These are phyloP conservation scores for Leccinum ochraceum DNA, from an alignment of 768 basidiomycete genomes.

Conservation along the genomic window DNA sequence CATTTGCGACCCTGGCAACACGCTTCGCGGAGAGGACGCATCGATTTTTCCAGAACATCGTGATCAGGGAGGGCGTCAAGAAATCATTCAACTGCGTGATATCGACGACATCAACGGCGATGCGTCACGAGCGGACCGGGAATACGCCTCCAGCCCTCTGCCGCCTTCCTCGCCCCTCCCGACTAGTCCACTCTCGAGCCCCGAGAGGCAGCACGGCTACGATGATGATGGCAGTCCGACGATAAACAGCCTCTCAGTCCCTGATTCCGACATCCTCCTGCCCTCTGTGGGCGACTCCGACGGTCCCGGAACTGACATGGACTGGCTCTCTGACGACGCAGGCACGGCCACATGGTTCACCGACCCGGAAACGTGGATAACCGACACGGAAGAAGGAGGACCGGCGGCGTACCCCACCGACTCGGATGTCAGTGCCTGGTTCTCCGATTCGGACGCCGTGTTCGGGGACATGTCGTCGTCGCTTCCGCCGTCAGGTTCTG, in stretches of 20 bases:
- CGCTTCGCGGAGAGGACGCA: slow-evolving; percentile 44
- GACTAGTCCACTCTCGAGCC: slow-evolving; percentile 46
- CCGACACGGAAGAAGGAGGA: slow-evolving; percentile 43
- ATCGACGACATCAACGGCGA: slow-evolving; percentile 13
- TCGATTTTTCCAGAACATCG: slow-evolving; percentile 34
- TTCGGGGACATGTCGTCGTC: slow-evolving; percentile 27
- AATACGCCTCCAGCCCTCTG: slow-evolving; percentile 45
- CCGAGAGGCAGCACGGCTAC: slow-evolving; percentile 6
- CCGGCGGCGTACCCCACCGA: slow-evolving; percentile 41
- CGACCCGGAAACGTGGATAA: slow-evolving; percentile 32
- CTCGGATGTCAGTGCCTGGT: slow-evolving; percentile 31
- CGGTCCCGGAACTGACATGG: background rate
- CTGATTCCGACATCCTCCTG: slow-evolving; percentile 17
- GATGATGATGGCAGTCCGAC: slow-evolving; percentile 21
- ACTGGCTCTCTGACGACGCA: slow-evolving; percentile 19
- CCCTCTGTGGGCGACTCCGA: slow-evolving; percentile 12
- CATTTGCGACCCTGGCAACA: slow-evolving; percentile 39
- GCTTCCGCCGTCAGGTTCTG: slow-evolving; percentile 15
- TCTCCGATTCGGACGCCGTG: slow-evolving; percentile 34
- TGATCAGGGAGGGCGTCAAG: background rate
- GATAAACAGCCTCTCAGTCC: slow-evolving; percentile 5
- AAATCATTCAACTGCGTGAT: slow-evolving; percentile 19
- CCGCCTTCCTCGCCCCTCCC: slow-evolving; percentile 66
- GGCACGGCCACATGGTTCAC: slow-evolving; percentile 23
- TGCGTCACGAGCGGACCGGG: slow-evolving; percentile 26